These are phyloP conservation scores for Flaveria floridana DNA, from an alignment of 140 eudicot genomes.

Conservation along the genomic window DNA sequence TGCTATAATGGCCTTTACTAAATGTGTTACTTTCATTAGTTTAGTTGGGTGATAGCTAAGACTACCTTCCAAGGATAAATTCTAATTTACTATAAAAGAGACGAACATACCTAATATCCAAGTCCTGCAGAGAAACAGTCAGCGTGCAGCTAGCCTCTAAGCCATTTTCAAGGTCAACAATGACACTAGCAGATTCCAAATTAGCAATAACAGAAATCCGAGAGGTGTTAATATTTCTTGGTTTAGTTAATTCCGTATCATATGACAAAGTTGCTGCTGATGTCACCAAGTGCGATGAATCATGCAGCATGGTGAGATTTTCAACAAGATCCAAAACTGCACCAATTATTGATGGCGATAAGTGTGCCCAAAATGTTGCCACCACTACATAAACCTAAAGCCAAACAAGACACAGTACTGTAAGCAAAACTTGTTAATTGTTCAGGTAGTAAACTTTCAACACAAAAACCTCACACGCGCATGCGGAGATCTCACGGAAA, in stretches of 20 bases:
- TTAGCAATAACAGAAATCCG: conserved; percentile 51
- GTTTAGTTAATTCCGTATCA: conserved; percentile 28
- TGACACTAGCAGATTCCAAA: conserved; percentile 48
- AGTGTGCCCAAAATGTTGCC: conserved; percentile 47
- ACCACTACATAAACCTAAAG: conserved; percentile 59
- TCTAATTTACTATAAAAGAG: conserved; percentile 3
- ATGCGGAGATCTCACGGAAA: not conserved
- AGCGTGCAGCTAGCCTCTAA: conserved; percentile 49
- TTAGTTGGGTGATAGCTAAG: conserved; percentile 12
- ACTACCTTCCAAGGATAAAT: not conserved
- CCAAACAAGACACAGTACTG: conserved; percentile 20
- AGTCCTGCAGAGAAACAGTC: conserved; percentile 46
- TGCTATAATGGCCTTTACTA: conserved; percentile 5
- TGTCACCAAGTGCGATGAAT: conserved; percentile 27
- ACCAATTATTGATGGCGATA: conserved; percentile 58
- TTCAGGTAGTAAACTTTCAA: not conserved
- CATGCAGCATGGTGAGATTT: conserved; percentile 37
- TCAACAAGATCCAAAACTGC: conserved; percentile 49
- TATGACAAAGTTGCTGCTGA: conserved; percentile 21
- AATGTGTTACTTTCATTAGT: not conserved
- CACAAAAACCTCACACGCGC: conserved; percentile 1
- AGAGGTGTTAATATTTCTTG: conserved; percentile 12
- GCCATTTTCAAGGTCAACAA: conserved; percentile 72
- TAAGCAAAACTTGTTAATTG: not conserved
- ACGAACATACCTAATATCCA: conserved; percentile 53